Evolutionary conservation across 2,329 filamentous ascomycete species (phyloP), one percentile per base, ranked within the genome.

Genomic region (Penicillium occitanis): DNA sequence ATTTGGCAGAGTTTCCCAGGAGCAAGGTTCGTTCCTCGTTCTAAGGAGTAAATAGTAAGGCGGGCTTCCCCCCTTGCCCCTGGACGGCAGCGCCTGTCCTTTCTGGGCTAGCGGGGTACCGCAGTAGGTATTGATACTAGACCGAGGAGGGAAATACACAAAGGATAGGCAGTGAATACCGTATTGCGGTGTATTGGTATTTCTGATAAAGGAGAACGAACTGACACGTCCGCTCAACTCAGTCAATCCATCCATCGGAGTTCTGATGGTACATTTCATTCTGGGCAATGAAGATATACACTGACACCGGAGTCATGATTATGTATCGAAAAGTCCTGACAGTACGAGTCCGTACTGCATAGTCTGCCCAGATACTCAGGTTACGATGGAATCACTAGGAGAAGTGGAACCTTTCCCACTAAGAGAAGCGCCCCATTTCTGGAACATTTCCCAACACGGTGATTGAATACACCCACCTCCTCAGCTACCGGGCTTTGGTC

Each of bases 381-480:
- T 46, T 19, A 3, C 22, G 22, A 25, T 50, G 19, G 46, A 4
- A 50, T 22, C 46, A 50, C 46, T 13, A 19, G 10, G 28, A 10
- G 25, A 53, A n/a, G 50, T 53, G 50, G 50, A 19, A 53, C 50
- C 25, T 51, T 30, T 57, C 53, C 33, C 7, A 57, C 30, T 4
- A 35, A 13, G 35, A 14, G 37, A 46, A 60, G 57, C 57, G 57
- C 57, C 57, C 57, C 57, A 60, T 60, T 60, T 60, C 57, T 60
- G 57, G 57, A 60, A 60, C 57, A 60, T 60, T 60, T 60, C 57
- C 57, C 57, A 60, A 60, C 37, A 6, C 22, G 57, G 57, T 46
- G 22, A n/a, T 37, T 51, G 13, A 30, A 8, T 25, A 50, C 44
- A 22, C 8, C 44, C 44, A 48, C 44, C 44, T 48, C 10, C 17